A percentile compares a stretch with the other conserved stretches of the same genome.
Conservation (phyloP, 805 yeast species). For the Lipomyces oligophaga region DNA sequence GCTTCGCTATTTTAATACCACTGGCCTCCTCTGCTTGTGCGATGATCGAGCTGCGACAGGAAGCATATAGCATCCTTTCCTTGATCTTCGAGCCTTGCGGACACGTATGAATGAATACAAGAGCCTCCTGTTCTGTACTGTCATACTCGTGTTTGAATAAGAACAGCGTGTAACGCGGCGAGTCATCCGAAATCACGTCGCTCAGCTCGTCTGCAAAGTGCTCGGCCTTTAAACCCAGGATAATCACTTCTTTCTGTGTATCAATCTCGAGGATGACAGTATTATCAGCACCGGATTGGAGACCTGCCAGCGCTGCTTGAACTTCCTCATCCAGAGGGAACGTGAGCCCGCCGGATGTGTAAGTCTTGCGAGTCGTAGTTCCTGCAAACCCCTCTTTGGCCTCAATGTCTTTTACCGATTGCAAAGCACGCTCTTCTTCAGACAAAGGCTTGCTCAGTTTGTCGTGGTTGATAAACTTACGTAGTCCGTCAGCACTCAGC, state of each 20-base stretch:
- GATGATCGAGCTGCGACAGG: constrained; percentile 49
- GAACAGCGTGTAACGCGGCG: constrained; percentile 60
- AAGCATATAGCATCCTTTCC: constrained; percentile 89
- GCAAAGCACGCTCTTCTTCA: constrained; percentile 47
- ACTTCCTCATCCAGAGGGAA: constrained; percentile 36
- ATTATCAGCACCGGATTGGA: constrained; percentile 34
- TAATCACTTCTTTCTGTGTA: constrained; percentile 46
- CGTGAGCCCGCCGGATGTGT: constrained; percentile 27
- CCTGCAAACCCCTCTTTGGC: constrained; percentile 25
- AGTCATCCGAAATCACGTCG: constrained; percentile 39
- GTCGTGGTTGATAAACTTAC: constrained; percentile 40
- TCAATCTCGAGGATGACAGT: constrained; percentile 54
- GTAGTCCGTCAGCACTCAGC: constrained; percentile 49
- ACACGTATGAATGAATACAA: constrained; percentile 72
- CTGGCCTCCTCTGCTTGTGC: constrained; percentile 29
- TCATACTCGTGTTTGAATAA: constrained; percentile 31
- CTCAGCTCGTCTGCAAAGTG: constrained; percentile 36
- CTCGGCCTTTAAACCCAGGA: constrained; percentile 36
- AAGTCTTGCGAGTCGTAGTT: constrained; percentile 20
- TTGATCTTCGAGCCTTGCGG: constrained; percentile 87
- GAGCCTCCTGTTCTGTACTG: constrained; percentile 38
- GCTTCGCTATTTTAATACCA: constrained; percentile 25
- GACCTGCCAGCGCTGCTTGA: constrained; percentile 33
- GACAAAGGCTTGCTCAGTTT: constrained; percentile 49
- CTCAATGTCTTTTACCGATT: constrained; percentile 24